Percentiles rank a stretch among this genome's conserved stretches.
phyloP scores from a whole-genome alignment of 257 asterid genomes.

The Dorcoceras hygrometricum region DNA sequence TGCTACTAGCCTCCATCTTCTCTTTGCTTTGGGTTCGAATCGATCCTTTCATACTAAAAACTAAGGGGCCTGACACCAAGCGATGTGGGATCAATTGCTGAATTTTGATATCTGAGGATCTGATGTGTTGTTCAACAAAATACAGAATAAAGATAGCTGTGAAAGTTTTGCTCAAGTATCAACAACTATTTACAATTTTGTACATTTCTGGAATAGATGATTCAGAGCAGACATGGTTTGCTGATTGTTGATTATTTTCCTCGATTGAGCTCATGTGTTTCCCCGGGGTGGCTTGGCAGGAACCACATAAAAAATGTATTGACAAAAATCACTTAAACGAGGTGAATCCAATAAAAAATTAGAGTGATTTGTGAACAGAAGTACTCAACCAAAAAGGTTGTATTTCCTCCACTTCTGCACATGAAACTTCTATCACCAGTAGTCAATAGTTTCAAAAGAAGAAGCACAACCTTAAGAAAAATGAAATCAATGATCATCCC shows the following conservation, averaged over 20 bases:
- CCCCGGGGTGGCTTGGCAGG: not conserved
- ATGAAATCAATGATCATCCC: too few relatives aligned
- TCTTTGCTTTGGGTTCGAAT: slow-evolving; percentile 88
- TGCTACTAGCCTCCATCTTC: slow-evolving; percentile 85
- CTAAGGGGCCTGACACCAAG: slow-evolving; percentile 80
- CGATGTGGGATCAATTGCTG: slow-evolving; percentile 85
- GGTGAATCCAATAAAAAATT: not conserved
- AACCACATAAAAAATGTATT: not conserved
- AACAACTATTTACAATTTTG: slow-evolving; percentile 33
- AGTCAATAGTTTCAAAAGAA: not conserved
- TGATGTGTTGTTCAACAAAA: slow-evolving; percentile 25
- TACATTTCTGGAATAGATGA: slow-evolving; percentile 24
- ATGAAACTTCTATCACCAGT: not conserved
- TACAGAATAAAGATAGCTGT: slow-evolving; percentile 32
- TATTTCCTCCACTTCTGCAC: not conserved
- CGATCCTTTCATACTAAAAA: slow-evolving; percentile 67
- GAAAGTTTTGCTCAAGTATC: slow-evolving; percentile 30
- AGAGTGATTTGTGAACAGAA: not conserved
- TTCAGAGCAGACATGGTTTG: slow-evolving; percentile 18
- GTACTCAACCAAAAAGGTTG: not conserved
- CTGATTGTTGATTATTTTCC: slow-evolving; percentile 17
- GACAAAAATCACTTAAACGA: not conserved
- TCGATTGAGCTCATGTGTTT: not conserved
- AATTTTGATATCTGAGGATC: slow-evolving; percentile 34
- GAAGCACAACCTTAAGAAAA: not conserved